A percentile compares a stretch with the other conserved stretches of the same genome.
These are phyloP conservation scores for carrot (Daucus carota) DNA, from an alignment of 129 eudicot genomes.

Conservation along the genomic window DNA sequence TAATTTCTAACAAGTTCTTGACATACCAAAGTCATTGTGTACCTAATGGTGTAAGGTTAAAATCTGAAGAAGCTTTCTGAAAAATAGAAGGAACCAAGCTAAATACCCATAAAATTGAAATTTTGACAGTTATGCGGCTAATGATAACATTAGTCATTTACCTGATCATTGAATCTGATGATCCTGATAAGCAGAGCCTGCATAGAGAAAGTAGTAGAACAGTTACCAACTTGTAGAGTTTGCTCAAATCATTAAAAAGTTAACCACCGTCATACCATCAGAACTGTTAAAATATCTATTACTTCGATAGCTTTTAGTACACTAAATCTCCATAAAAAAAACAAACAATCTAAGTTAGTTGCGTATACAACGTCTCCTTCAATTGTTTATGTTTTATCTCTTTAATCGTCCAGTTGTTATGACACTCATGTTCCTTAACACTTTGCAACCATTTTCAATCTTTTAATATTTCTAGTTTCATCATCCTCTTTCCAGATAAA, in stretches of 20 bases:
- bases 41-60: background rate
- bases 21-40: background rate
- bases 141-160: constrained; percentile 8
- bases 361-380: too few species aligned
- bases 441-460: too few species aligned
- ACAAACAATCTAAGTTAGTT: too few species aligned
- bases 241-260: background rate
- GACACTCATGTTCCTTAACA: too few species aligned
- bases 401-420: too few species aligned
- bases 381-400: too few species aligned
- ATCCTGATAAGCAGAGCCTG: constrained; percentile 92
- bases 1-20: background rate
- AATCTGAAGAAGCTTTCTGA: background rate
- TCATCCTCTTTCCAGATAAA: too few species aligned
- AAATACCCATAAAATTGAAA: background rate
- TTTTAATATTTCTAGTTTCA: too few species aligned
- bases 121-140: background rate
- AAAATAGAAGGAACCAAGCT: background rate
- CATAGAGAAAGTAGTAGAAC: constrained; percentile 20
- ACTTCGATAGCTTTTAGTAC: too few species aligned
- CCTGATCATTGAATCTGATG: constrained; percentile 99
- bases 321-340: too few species aligned
- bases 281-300: too few species aligned
- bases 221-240: constrained; percentile 2
- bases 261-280: background rate